A percentile compares a stretch with the other conserved stretches of the same genome.
Evolutionary conservation across 2,329 filamentous ascomycete species (phyloP).

Genomic region (Paraphoma sp.): DNA sequence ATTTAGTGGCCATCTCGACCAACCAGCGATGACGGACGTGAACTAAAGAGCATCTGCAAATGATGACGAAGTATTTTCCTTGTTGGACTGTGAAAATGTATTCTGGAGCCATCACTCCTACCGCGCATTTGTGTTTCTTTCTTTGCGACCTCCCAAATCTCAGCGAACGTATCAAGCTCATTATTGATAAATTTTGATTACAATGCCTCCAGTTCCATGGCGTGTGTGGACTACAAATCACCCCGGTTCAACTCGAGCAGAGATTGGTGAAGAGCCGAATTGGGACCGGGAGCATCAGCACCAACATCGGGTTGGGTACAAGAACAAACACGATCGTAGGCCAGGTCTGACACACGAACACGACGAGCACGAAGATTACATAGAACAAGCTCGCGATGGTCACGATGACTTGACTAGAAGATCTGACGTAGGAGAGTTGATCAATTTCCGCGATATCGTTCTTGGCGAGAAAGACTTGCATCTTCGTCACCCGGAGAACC

Average conservation of each 20-base stretch:
- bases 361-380: constrained; percentile 30
- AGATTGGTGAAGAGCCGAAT: constrained; percentile 53
- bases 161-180: neutral
- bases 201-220: constrained; percentile 40
- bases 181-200: neutral
- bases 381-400: constrained; percentile 33
- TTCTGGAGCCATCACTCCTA: neutral
- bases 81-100: neutral
- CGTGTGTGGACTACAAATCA: constrained; percentile 38
- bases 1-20: neutral
- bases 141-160: neutral
- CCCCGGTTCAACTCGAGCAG: constrained; percentile 48
- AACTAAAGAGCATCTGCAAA: neutral
- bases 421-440: constrained; percentile 37
- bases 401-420: constrained; percentile 30
- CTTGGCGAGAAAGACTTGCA: constrained; percentile 50
- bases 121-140: neutral
- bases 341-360: constrained; percentile 49
- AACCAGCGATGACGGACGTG: constrained; percentile 1
- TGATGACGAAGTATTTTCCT: constrained; percentile 1
- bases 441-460: constrained; percentile 49
- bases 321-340: constrained; percentile 44
- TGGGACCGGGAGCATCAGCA: constrained; percentile 45
- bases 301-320: constrained; percentile 51
- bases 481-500: constrained; percentile 52